Base-by-base conservation (phyloP, 1,284 basidiomycete genomes). In the Puccinia horiana region DNA sequence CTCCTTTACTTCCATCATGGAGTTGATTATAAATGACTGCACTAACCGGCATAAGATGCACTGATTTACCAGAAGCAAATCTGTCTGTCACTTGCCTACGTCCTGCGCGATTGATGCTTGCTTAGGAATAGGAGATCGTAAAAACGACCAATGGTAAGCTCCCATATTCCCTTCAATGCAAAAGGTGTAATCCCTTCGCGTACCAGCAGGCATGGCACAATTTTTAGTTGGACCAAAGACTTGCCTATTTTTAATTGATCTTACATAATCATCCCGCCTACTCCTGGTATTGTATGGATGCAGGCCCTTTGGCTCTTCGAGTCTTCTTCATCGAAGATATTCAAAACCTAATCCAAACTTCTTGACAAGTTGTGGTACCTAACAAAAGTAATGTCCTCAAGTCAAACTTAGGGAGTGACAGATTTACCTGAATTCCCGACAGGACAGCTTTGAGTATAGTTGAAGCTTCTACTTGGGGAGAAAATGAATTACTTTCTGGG, bases 1-100 rank as follows among this genome's bases (percentile, higher is more conserved):
- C 54, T 58, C 54, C 54, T 58, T 58, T 58, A 58, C 54, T 58
- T 58, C 23, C n/a, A 58, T 58, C 54, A n/a, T n/a, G 26, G n/a
- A 58, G n/a, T 58, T 29, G 26, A n/a, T 58, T 58, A 58, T n/a
- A 29, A 58, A 58, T 26, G n/a, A n/a, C 54, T 26, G n/a, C 49
- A 54, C 23, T 54, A 14, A 14, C 26, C 26, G 54, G 54, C 26
- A 58, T n/a, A 6, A 14, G 8, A 6, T 16, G 18, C n/a, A n/a
- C n/a, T n/a, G n/a, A n/a, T n/a, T n/a, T 14, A 58, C 54, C 54
- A 8, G 54, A 8, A 29, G 54, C 9, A 2, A 58, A 58, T 6
- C 6, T 16, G 16, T 44, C 54, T 14, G 54, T 26, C 54, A 58
- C n/a, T 58, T 58, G 4, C 5, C 26, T 26, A 58, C 54, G 2